Conservation (phyloP, 225 moss, liverwort and hornwort genomes). For the Thuidium tamariscinum region DNA sequence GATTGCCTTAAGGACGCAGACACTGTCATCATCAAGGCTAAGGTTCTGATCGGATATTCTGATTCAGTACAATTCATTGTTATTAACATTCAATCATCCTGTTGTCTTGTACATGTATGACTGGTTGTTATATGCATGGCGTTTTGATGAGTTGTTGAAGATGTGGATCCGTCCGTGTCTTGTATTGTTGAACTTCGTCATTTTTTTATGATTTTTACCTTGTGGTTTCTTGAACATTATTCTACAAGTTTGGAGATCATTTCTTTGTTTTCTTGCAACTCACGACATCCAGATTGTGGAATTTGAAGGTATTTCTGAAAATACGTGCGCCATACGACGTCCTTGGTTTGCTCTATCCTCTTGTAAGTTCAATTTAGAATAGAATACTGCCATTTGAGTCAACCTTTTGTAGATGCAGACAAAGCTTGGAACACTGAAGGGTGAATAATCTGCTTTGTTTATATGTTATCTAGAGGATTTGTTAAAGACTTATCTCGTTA, state of each 20-base stretch:
- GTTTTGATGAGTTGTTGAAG: neutral
- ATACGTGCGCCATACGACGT: conserved; percentile 37
- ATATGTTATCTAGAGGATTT: neutral
- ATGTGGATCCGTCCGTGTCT: neutral
- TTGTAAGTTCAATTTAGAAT: conserved; percentile 21
- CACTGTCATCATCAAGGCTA: conserved; percentile 23
- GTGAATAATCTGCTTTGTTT: neutral
- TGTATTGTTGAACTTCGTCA: neutral
- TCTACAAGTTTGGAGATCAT: neutral
- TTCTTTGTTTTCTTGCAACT: neutral
- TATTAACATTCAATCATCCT: neutral
- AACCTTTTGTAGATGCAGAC: neutral
- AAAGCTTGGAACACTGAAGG: neutral
- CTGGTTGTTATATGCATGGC: neutral
- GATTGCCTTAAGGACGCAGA: conserved; percentile 39
- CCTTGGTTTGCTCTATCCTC: conserved; percentile 48
- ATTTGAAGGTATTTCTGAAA: conserved; percentile 17
- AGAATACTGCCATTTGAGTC: neutral
- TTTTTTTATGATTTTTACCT: neutral
- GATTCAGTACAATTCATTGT: neutral
- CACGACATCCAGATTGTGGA: neutral
- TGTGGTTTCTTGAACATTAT: neutral
- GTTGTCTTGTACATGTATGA: neutral
- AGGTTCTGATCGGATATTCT: conserved; percentile 12
- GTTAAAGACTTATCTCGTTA: neutral